Base-by-base conservation (phyloP, 768 basidiomycete genomes). In the Pulveroboletus frians region DNA sequence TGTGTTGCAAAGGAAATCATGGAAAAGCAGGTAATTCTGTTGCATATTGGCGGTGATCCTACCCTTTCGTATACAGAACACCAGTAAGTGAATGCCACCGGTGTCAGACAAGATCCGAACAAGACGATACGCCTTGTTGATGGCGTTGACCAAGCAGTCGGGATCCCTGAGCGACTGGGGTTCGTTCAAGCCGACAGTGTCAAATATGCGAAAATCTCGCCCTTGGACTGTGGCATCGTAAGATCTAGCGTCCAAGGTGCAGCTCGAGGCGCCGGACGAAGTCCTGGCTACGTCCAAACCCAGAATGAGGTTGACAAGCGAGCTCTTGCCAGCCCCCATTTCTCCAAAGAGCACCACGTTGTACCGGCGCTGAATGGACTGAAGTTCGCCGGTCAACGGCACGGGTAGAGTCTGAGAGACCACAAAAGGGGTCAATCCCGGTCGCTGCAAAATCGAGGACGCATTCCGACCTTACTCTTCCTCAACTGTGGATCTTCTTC, bases 271-370 rank as follows among this genome's bases (percentile, higher is more conserved):
- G 7, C 58, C 50, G 20, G 61, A 65, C 15, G 71, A 71, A 2
- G 58, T 59, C 5, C 2, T 36, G 1, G 73, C 73, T 14, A 49
- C 45, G 5, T 56, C 49, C 1, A 32, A 23, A 21, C 64, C 65
- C 15, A 56, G 40, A 32, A 76, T 53, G 62, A 76, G 68, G 54
- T 75, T 76, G 49, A 75, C 54, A 13, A 76, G 52, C 1, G 72
- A 73, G 48, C 73, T 75, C 51, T 76, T 76, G 1, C 70, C 69
- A 8, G 55, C 56, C 4, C 66, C 65, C 39, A 56, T 52, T 52
- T 68, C 66, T 18, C 65, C 66, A 11, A 66, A 66, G 42, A 66
- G 52, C 8, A 66, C 60, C 0, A 66, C 41, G 29, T 64, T 68
- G 36, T 40, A 50, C 49, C 55, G 50, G 30, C 20, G 53, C 44